These are phyloP conservation scores for Paraconiothyrium sp. DNA, from an alignment of 2,329 filamentous ascomycete genomes.

Conservation along the genomic window DNA sequence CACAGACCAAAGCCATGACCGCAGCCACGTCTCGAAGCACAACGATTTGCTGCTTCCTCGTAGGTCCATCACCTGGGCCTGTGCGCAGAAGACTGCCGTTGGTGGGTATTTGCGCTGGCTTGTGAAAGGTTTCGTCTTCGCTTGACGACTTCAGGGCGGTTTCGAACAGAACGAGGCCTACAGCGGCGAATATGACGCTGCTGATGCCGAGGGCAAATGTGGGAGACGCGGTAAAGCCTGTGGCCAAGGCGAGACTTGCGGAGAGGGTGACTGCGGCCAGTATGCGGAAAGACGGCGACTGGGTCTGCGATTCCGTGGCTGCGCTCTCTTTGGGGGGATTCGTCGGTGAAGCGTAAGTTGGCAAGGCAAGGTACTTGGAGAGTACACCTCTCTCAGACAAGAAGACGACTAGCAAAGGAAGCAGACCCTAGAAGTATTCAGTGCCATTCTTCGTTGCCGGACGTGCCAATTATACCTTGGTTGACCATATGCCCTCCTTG, in stretches of 20 bases:
- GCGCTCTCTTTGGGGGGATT: conserved; percentile 30
- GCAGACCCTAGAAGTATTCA: conserved; percentile 38
- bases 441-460: neutral
- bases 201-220: conserved; percentile 54
- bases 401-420: conserved; percentile 45
- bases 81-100: conserved; percentile 45
- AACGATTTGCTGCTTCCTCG: conserved; percentile 35
- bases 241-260: conserved; percentile 48
- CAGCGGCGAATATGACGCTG: conserved; percentile 51
- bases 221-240: conserved; percentile 44
- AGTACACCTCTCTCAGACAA: conserved; percentile 41
- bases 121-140: conserved; percentile 35
- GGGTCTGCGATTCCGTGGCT: conserved; percentile 26
- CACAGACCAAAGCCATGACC: conserved; percentile 38
- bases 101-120: conserved; percentile 46
- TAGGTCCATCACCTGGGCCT: conserved; percentile 32
- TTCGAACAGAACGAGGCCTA: conserved; percentile 54
- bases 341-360: conserved; percentile 33
- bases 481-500: conserved; percentile 55
- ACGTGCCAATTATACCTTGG: conserved; percentile 50
- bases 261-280: conserved; percentile 48
- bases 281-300: conserved; percentile 36
- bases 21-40: conserved; percentile 43
- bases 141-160: conserved; percentile 38
- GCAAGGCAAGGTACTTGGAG: conserved; percentile 34